These are phyloP conservation scores for Gloeophyllum trabeum DNA, from an alignment of 768 basidiomycete species.

Conservation along the genomic window DNA sequence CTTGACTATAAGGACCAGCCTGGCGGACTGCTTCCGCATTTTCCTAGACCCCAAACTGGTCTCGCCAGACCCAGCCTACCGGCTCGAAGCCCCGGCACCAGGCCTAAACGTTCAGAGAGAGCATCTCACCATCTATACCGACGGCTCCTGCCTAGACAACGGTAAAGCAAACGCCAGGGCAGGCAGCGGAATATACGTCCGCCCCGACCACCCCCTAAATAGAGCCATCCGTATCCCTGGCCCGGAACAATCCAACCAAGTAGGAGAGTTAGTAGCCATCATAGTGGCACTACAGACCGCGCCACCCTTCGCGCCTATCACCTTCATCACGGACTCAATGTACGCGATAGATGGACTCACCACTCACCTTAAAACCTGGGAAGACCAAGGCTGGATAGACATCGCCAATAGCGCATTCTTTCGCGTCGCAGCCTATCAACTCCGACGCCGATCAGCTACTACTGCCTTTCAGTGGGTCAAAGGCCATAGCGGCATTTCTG, in stretches of 20 bases:
- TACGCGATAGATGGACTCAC: slow-evolving; percentile 8
- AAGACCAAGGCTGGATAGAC: slow-evolving; percentile 16
- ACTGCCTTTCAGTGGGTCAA: slow-evolving; percentile 16
- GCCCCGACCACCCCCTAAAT: neutral
- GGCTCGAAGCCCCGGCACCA: neutral
- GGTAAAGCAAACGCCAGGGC: neutral
- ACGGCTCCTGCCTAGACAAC: neutral
- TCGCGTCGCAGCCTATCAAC: neutral
- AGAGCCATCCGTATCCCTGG: neutral
- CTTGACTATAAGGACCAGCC: neutral
- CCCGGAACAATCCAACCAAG: neutral
- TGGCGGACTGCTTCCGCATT: neutral
- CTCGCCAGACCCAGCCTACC: neutral
- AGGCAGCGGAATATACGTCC: neutral
- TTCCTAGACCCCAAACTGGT: neutral
- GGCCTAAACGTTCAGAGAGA: neutral
- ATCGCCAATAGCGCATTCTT: slow-evolving; percentile 9
- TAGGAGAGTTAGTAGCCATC: neutral
- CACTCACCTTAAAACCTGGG: slow-evolving; percentile 7
- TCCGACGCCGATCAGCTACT: slow-evolving; percentile 7
- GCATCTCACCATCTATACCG: neutral
- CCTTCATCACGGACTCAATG: slow-evolving; percentile 10
- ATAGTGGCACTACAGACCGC: neutral
- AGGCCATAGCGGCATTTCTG: slow-evolving; percentile 10
- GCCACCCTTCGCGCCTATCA: neutral